phyloP scores from a whole-genome alignment of 176 grass and related monocot species.

The Oryza glumipatula region DNA sequence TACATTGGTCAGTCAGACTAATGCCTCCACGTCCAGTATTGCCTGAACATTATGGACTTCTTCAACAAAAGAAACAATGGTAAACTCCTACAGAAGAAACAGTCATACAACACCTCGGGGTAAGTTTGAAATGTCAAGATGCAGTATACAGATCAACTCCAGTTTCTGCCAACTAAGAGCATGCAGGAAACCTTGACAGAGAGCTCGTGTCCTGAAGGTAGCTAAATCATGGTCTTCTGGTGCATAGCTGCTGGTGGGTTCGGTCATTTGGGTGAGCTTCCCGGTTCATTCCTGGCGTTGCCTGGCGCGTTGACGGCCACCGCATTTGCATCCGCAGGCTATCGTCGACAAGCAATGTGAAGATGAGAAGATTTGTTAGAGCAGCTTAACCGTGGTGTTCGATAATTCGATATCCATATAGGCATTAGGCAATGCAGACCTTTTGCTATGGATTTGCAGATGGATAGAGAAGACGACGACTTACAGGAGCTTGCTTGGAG shows the following conservation, averaged over 20 bases:
- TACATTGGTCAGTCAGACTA: conserved; percentile 34
- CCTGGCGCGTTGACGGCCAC: conserved; percentile 56
- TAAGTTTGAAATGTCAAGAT: conserved; percentile 5
- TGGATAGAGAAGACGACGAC: not conserved
- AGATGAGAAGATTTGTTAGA: conserved; percentile 16
- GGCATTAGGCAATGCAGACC: not conserved
- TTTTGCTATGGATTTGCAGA: not conserved
- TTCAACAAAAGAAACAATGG: not conserved
- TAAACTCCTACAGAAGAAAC: not conserved
- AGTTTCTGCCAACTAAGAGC: conserved; percentile 14
- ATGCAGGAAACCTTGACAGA: not conserved
- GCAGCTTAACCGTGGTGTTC: not conserved
- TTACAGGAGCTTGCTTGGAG: conserved; percentile 46
- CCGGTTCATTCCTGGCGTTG: conserved; percentile 48
- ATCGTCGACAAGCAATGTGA: not conserved
- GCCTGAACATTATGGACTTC: not conserved
- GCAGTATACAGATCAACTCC: not conserved
- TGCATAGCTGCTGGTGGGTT: conserved; percentile 27
- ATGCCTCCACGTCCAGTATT: not conserved
- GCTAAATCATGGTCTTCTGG: conserved; percentile 40
- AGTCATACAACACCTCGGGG: not conserved
- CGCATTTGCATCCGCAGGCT: conserved; percentile 41
- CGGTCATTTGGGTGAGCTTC: conserved; percentile 44
- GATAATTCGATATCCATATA: not conserved
- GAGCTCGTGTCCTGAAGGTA: not conserved